Base-by-base conservation (phyloP, 2,329 filamentous ascomycete species). In the Colletotrichum spinosum region DNA sequence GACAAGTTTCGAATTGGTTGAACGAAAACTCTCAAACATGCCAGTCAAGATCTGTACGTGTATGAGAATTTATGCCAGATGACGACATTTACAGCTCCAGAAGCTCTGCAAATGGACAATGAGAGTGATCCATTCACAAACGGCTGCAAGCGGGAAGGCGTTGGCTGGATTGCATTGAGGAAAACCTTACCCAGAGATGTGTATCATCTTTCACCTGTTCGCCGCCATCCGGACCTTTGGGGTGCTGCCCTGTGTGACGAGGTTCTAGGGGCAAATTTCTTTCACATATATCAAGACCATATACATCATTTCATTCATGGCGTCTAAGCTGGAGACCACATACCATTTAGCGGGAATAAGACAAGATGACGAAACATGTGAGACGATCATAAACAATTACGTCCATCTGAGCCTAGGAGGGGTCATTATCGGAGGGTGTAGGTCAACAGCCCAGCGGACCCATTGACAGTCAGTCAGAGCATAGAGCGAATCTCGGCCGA, bases 111-210 rank as follows among this genome's bases (percentile, higher is more conserved):
- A 25, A 25, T 25, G 25, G 25, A 33, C 46, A 34, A 33, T 45
- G 51, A 39, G 9, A 53, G 15, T 45, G 48, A 57, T 17, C 42
- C 37, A 39, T 42, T 33, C 37, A 41, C 37, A 41, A 51, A 53
- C 52, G 41, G 51, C 52, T 38, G 15, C 52, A 49, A 56, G 42
- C 48, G 51, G 58, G 41, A 63, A 56, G 63, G 63, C 63, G 58
- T 66, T 66, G 63, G 48, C 63, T 62, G 63, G 63, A 66, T 52
- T 62, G 63, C 59, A 49, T 66, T 53, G 17, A 51, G 44, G 39
- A 53, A 57, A 25, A 25, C 25, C 41, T 46, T 48, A 42, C 41
- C 60, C 46, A 66, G 58, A 58, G 63, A 57, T 57, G 58, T 66
- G 58, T 42, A 63, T 62, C 63, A 66, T 62, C n/a, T 63, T 42